Evolutionary conservation across 352 stramenopile species (phyloP).

Genomic region (Phytophthora foliorum): DNA sequence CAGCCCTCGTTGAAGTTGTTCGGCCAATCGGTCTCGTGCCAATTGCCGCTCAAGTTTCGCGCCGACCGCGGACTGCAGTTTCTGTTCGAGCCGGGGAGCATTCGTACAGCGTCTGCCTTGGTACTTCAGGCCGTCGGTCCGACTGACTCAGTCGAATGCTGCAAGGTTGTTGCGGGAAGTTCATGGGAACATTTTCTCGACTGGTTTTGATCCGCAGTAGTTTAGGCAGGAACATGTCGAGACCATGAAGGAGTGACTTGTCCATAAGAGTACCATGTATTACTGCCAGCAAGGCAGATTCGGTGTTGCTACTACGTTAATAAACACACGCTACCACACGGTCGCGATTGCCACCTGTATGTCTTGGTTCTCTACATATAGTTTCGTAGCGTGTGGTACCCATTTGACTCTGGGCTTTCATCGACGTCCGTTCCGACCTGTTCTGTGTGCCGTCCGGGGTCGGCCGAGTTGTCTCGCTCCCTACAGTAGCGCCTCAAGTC

Average conservation of each 20-base stretch:
- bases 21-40: slow-evolving; percentile 15
- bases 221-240: neutral
- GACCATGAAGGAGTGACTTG: neutral
- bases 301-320: no score
- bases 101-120: neutral
- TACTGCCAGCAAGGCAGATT: no score
- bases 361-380: no score
- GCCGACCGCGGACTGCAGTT: slow-evolving; percentile 15
- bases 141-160: neutral
- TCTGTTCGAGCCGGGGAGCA: slow-evolving; percentile 3
- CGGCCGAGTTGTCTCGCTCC: slow-evolving; percentile 25
- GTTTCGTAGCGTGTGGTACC: no score
- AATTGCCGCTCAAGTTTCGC: slow-evolving; percentile 6
- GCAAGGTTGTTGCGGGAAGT: neutral
- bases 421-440: neutral
- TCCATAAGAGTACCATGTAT: no score
- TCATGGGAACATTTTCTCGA: no score
- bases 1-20: slow-evolving; percentile 9
- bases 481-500: slow-evolving; percentile 31
- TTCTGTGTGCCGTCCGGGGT: slow-evolving; percentile 14
- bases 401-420: no score
- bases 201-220: neutral
- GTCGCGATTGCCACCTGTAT: no score
- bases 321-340: no score
- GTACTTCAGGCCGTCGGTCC: neutral